Base-by-base conservation (phyloP, 2,329 filamentous ascomycete species). In the Acarospora socialis region DNA sequence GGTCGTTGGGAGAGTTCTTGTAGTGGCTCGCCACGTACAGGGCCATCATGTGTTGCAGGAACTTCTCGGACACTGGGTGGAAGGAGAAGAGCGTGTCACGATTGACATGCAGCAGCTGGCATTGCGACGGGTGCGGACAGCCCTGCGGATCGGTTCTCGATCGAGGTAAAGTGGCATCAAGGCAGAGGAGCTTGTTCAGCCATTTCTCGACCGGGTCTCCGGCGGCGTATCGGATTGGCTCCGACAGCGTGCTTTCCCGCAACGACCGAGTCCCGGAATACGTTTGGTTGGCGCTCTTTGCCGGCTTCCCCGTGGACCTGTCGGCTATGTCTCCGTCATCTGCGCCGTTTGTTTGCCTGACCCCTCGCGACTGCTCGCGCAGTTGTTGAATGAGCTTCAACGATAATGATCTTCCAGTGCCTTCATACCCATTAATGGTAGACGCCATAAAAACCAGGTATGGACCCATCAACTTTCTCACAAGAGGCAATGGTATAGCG, bases 391-490 rank as follows among this genome's bases (percentile, higher is more conserved):
- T 94, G 43, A 98, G 68, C 60, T 98, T 98, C 33, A 98, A 63
- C 1, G 90, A 95, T 4, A 98, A 67, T 1, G 90, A 95, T 36
- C 90, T 75, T 23, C 90, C 90, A 5, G 90, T 98, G 35, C 90
- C 90, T 61, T 98, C 90, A 53, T 98, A 98, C 36, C 90, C 90
- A 51, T 95, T 95, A 60, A 98, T 94, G 2, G 90, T 98, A 1
- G 90, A 98, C 1, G 92, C 84, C 90, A 98, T 95, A 58, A 98
- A 98, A 6, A 95, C 84, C 21, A 98, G 65, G 55, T 98, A 98
- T 9, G 87, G 87, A 0, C 90, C 90, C 73, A 98, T 86, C 23
- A 98, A 66, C 58, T 94, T 94, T 45, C 79, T 71, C 5, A 98
- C 90, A 3, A 95, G 63, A 1, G 90, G 90, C 7, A 98, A 59